phyloP scores from a whole-genome alignment of 192 early-diverging fungal genomes.

The Backusella macrospora region DNA sequence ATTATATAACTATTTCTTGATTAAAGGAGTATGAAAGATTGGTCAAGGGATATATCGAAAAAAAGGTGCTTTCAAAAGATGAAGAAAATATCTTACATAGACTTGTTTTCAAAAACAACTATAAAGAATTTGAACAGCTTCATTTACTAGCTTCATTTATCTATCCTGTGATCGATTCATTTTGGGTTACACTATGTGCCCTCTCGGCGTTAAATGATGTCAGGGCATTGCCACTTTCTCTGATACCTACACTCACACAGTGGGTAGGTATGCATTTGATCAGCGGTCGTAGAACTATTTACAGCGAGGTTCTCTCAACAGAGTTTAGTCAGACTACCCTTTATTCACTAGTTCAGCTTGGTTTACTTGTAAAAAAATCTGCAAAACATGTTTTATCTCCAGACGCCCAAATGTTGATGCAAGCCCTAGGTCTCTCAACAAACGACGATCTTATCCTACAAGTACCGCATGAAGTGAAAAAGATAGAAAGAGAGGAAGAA shows the following conservation, averaged over 20 bases:
- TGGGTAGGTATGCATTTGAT: constrained; percentile 24
- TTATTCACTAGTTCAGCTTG: not conserved
- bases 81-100: not conserved
- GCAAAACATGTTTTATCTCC: constrained; percentile 26
- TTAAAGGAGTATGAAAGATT: not conserved
- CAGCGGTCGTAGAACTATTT: constrained; percentile 24
- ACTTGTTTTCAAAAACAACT: not conserved
- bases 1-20: not conserved
- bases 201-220: constrained; percentile 15
- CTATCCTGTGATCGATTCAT: constrained; percentile 21
- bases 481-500: not conserved
- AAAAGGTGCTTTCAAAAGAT: not conserved
- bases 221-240: constrained; percentile 7
- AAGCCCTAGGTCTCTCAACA: constrained; percentile 19
- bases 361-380: constrained; percentile 7
- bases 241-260: constrained; percentile 17
- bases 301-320: constrained; percentile 27
- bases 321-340: constrained; percentile 16
- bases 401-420: constrained; percentile 26
- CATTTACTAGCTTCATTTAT: constrained; percentile 23
- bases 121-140: constrained; percentile 10
- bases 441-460: constrained; percentile 16
- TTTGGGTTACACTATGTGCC: constrained; percentile 22
- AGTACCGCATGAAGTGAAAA: not conserved
- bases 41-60: constrained; percentile 3